Conservation (phyloP, 2,329 filamentous ascomycete genomes). For the Fusarium illudens region DNA sequence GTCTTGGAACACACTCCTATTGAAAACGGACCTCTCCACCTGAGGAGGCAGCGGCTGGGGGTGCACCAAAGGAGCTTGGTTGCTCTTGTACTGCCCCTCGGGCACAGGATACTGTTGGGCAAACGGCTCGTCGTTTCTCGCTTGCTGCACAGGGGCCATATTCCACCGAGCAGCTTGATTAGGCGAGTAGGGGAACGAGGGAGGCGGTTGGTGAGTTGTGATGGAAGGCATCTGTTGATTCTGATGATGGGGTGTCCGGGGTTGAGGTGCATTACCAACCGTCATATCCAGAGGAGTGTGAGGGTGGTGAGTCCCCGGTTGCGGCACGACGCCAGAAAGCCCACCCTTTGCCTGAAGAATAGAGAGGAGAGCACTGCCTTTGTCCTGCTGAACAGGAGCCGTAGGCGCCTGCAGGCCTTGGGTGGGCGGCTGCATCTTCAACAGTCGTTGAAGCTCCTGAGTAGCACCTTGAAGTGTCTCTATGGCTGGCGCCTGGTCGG, state of each 20-base stretch:
- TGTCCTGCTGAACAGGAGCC: conserved; percentile 48
- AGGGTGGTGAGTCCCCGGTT: conserved; percentile 45
- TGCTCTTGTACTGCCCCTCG: conserved; percentile 37
- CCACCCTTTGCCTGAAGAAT: conserved; percentile 55
- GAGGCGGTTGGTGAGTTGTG: conserved; percentile 44
- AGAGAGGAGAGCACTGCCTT: conserved; percentile 62
- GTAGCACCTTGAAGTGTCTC: conserved; percentile 61
- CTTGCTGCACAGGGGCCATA: conserved; percentile 22
- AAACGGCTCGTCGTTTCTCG: conserved; percentile 22
- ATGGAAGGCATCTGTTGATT: conserved; percentile 50
- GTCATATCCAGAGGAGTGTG: conserved; percentile 66
- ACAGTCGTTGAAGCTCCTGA: conserved; percentile 61
- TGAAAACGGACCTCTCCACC: conserved; percentile 62
- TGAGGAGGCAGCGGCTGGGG: conserved; percentile 65
- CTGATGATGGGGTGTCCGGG: conserved; percentile 66
- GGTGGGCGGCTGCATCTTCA: conserved; percentile 64
- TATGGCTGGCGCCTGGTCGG: conserved; percentile 49
- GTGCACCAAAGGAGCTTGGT: conserved; percentile 44
- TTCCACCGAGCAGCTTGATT: conserved; percentile 34
- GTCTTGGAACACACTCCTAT: conserved; percentile 47
- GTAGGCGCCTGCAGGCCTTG: conserved; percentile 55
- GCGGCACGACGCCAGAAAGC: conserved; percentile 20
- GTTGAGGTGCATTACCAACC: conserved; percentile 58
- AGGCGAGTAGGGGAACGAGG: conserved; percentile 42
- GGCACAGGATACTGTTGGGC: conserved; percentile 27